Evolutionary conservation across 768 basidiomycete species (phyloP).

Genomic region (Suillus paluster): DNA sequence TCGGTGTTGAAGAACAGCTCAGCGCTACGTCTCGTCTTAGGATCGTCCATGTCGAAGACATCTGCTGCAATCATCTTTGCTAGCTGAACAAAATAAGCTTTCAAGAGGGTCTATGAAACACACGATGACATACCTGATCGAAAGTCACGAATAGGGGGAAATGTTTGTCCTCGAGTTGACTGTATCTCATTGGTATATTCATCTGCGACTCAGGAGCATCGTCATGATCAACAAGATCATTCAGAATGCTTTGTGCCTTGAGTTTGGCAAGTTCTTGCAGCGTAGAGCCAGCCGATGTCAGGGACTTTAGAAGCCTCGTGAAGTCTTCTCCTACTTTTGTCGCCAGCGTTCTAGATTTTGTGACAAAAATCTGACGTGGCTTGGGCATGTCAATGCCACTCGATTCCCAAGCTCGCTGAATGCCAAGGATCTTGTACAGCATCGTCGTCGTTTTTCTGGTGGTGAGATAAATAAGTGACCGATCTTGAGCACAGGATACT

Average conservation of each 20-base stretch:
- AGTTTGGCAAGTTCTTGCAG: constrained; percentile 38
- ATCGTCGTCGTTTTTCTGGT: constrained; percentile 75
- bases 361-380: no score
- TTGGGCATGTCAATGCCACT: no score
- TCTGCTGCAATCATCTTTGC: constrained; percentile 31
- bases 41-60: constrained; percentile 13
- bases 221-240: constrained; percentile 37
- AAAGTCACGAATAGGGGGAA: no score
- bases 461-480: background rate
- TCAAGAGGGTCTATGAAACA: no score
- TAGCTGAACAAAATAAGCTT: constrained; percentile 15
- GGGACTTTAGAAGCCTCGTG: no score
- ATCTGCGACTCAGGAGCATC: constrained; percentile 39
- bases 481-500: no score
- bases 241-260: constrained; percentile 20
- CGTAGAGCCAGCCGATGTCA: constrained; percentile 42
- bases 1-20: constrained; percentile 18
- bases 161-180: no score
- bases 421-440: constrained; percentile 77
- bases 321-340: no score
- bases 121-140: no score
- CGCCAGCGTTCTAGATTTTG: no score
- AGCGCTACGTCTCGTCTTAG: constrained; percentile 4
- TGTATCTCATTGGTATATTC: no score
- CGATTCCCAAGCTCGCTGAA: no score